phyloP scores from a whole-genome alignment of 306 rosid species.

The Cajanus cajan region DNA sequence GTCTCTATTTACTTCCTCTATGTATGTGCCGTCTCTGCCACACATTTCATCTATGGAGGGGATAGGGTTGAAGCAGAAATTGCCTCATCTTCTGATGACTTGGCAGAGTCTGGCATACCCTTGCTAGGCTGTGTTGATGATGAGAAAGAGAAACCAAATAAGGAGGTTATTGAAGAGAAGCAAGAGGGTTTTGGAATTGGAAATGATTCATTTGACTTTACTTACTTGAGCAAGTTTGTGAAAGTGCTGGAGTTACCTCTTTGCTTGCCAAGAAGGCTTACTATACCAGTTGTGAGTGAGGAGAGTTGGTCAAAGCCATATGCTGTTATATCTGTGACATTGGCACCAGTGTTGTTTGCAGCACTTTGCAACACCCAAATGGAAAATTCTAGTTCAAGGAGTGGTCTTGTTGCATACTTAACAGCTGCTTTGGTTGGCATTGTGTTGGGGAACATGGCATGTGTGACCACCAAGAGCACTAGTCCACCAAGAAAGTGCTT shows the following conservation, averaged over 20 bases:
- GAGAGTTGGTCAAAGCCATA: slow-evolving; percentile 33
- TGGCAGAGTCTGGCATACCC: slow-evolving; percentile 25
- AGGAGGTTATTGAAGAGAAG: background rate
- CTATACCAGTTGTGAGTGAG: slow-evolving; percentile 26
- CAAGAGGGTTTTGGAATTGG: background rate
- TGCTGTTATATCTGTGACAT: slow-evolving; percentile 20
- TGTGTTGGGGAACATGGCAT: slow-evolving; percentile 33
- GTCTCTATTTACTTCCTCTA: slow-evolving; percentile 30
- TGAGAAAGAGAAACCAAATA: slow-evolving; percentile 14
- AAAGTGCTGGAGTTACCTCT: slow-evolving; percentile 26
- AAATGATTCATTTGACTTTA: background rate
- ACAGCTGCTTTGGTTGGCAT: slow-evolving; percentile 30
- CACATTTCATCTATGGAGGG: slow-evolving; percentile 25
- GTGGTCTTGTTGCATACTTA: slow-evolving; percentile 22
- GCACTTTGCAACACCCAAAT: slow-evolving; percentile 24
- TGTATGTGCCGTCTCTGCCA: slow-evolving; percentile 30
- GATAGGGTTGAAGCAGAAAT: background rate
- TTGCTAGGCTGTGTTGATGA: slow-evolving; percentile 4
- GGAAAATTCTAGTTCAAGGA: slow-evolving; percentile 25
- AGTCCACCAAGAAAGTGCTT: slow-evolving; percentile 33
- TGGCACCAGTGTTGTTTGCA: slow-evolving; percentile 28
- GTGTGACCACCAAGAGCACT: slow-evolving; percentile 32
- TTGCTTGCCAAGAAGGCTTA: slow-evolving; percentile 27
- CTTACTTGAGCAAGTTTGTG: background rate
- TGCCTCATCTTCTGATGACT: slow-evolving; percentile 18